phyloP scores from a whole-genome alignment of 202 grass and related monocot species.

The Thinopyrum obtusiflorum region DNA sequence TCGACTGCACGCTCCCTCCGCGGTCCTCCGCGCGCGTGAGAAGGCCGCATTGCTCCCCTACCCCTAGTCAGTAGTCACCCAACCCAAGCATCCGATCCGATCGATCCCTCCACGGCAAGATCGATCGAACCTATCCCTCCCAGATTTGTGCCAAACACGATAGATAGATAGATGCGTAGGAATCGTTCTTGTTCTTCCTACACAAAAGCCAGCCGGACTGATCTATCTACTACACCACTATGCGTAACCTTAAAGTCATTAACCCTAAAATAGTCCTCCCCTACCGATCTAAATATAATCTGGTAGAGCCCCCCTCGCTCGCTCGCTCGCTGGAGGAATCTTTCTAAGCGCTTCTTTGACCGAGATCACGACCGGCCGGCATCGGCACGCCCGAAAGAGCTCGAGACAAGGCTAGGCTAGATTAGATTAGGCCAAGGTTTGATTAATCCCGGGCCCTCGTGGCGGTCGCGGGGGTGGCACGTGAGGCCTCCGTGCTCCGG shows the following conservation, averaged over 20 bases:
- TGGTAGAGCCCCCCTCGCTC: not conserved
- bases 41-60: not conserved
- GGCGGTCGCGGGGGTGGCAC: slow-evolving; percentile 34
- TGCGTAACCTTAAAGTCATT: not conserved
- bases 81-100: not conserved
- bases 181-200: too few relatives aligned
- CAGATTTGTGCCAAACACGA: too few relatives aligned
- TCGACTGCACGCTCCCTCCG: not conserved
- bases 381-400: slow-evolving; percentile 17
- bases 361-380: slow-evolving; percentile 37
- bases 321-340: slow-evolving; percentile 42
- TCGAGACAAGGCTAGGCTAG: slow-evolving; percentile 39
- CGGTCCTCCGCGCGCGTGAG: not conserved
- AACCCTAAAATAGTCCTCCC: not conserved
- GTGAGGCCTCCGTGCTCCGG: slow-evolving; percentile 42
- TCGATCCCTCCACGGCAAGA: too few relatives aligned
- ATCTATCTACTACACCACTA: not conserved
- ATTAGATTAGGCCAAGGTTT: slow-evolving; percentile 12
- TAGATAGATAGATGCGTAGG: too few relatives aligned
- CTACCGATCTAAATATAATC: not conserved
- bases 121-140: too few relatives aligned
- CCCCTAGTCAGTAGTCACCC: not conserved
- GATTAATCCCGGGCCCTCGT: slow-evolving; percentile 30
- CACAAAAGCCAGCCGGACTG: not conserved
- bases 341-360: slow-evolving; percentile 51